Conservation (phyloP, 1,284 basidiomycete species). For the Dichomitus squalens region DNA sequence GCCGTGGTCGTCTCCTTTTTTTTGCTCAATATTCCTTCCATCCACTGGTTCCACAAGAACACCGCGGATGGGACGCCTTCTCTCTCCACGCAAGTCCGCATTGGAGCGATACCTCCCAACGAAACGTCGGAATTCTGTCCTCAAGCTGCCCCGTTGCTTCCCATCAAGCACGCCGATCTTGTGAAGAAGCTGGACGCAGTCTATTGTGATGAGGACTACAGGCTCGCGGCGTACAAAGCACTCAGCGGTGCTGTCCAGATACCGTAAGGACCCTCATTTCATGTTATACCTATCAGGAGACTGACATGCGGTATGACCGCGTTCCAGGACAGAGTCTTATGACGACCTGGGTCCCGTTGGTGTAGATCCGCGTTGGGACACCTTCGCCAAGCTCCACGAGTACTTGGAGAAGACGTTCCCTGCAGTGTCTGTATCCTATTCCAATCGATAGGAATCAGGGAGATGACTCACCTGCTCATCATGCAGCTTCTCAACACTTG, state of each 20-base stretch:
- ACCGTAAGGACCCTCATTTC: conserved; percentile 20
- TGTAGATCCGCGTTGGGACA: conserved; percentile 46
- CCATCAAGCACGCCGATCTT: conserved; percentile 40
- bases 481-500: conserved; percentile 49
- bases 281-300: too few relatives aligned
- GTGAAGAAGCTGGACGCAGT: conserved; percentile 37
- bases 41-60: neutral
- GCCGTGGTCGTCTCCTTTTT: neutral
- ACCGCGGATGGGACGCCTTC: neutral
- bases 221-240: conserved; percentile 14
- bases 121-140: conserved; percentile 36
- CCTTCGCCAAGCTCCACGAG: conserved; percentile 40
- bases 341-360: conserved; percentile 35
- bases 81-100: neutral
- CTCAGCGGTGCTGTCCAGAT: conserved; percentile 26
- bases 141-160: conserved; percentile 44
- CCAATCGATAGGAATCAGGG: conserved; percentile 1
- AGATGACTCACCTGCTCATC: neutral
- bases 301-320: neutral
- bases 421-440: conserved; percentile 23
- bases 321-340: conserved; percentile 31
- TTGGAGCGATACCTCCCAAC: neutral
- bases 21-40: neutral
- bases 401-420: conserved; percentile 44
- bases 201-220: conserved; percentile 16